Conservation (phyloP, 345 rosid species). For the Conringia planisiliqua region DNA sequence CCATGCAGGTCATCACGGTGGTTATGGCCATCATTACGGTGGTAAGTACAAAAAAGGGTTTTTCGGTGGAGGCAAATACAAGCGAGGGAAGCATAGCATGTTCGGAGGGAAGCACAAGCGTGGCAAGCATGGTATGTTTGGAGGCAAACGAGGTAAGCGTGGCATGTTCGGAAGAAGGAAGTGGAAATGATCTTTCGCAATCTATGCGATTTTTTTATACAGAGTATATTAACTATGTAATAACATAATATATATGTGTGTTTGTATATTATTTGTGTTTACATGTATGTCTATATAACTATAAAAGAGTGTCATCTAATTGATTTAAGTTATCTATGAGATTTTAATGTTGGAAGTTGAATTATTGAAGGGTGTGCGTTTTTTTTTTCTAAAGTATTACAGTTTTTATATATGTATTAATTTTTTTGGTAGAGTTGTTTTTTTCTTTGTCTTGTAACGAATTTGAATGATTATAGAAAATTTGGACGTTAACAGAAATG, state of each 20-base stretch:
- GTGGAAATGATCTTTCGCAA: conserved; percentile 24
- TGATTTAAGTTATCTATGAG: no score
- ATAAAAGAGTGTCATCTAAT: no score
- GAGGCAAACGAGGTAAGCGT: conserved; percentile 36
- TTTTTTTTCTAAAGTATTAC: no score
- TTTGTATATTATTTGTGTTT: not conserved
- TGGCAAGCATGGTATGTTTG: conserved; percentile 34
- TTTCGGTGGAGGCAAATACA: conserved; percentile 30
- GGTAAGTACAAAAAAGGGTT: conserved; percentile 35
- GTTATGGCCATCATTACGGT: conserved; percentile 22
- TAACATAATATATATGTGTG: not conserved
- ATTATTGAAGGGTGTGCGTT: no score
- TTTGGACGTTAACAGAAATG: no score
- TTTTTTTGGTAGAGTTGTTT: no score
- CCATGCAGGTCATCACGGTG: conserved; percentile 43
- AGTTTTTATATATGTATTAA: no score
- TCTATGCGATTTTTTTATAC: not conserved
- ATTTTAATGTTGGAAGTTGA: no score
- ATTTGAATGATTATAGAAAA: no score
- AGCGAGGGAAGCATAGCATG: conserved; percentile 34
- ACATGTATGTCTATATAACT: no score
- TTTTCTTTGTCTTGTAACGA: no score
- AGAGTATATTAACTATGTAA: not conserved
- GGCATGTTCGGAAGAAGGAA: conserved; percentile 35
- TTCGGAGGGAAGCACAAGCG: conserved; percentile 32